Conservation (phyloP, 768 basidiomycete species). For the Mycena vulgaris region DNA sequence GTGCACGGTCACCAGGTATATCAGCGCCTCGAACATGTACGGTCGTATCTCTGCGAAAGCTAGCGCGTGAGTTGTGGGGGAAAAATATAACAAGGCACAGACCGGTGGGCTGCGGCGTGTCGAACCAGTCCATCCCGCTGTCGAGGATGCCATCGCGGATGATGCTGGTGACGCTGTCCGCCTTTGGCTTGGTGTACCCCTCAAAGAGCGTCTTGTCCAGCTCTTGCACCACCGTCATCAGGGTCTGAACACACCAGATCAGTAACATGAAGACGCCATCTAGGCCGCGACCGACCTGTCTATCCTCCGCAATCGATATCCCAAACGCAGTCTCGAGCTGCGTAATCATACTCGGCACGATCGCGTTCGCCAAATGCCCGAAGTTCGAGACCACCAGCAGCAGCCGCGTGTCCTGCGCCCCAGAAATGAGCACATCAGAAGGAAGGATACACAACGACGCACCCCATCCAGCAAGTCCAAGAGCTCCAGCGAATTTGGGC, state of each 20-base stretch:
- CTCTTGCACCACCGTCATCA: slow-evolving; percentile 84
- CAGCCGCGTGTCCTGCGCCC: slow-evolving; percentile 82
- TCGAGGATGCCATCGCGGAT: slow-evolving; percentile 87
- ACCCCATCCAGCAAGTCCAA: slow-evolving; percentile 78
- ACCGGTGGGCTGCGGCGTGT: slow-evolving; percentile 94
- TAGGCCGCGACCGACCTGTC: slow-evolving; percentile 63
- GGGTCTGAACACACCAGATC: slow-evolving; percentile 60
- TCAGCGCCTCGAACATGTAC: slow-evolving; percentile 92
- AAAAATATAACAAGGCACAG: slow-evolving; percentile 32
- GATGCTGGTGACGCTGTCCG: slow-evolving; percentile 74
- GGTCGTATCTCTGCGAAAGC: slow-evolving; percentile 82
- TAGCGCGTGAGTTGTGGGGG: not conserved
- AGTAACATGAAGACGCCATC: slow-evolving; percentile 8
- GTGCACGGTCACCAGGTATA: slow-evolving; percentile 93
- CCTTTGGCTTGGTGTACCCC: slow-evolving; percentile 87
- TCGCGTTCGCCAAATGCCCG: slow-evolving; percentile 74
- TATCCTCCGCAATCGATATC: slow-evolving; percentile 79
- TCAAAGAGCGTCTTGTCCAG: slow-evolving; percentile 93
- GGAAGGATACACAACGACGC: slow-evolving; percentile 40
- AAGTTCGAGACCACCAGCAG: slow-evolving; percentile 94
- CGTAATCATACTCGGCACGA: slow-evolving; percentile 85
- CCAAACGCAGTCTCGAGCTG: slow-evolving; percentile 87
- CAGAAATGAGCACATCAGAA: not conserved
- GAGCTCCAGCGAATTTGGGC: slow-evolving; percentile 68
- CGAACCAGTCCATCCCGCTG: slow-evolving; percentile 92